A percentile compares a stretch with the other conserved stretches of the same genome.
Conservation (phyloP, 2,329 filamentous ascomycete species). For the Colletotrichum sp. region DNA sequence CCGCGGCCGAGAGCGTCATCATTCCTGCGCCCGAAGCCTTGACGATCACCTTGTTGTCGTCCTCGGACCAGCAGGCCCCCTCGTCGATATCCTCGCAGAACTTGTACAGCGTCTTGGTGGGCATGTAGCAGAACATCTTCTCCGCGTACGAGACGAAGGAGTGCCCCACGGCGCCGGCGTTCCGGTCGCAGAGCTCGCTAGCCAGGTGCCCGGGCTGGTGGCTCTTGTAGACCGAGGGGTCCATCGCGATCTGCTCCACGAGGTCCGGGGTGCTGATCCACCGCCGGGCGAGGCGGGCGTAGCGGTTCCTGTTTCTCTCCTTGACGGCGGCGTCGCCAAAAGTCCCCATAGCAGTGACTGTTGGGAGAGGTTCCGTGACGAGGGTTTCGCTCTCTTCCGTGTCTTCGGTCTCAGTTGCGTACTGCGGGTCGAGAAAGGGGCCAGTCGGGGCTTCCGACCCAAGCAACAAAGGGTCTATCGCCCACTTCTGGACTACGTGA, state of each 20-base stretch:
- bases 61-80: constrained; percentile 22
- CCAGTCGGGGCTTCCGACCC: not conserved
- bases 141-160: constrained; percentile 22
- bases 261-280: not conserved
- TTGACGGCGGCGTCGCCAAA: not conserved
- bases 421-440: not conserved
- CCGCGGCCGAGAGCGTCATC: not conserved
- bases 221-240: not conserved
- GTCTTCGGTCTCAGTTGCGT: not conserved
- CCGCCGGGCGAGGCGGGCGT: not conserved
- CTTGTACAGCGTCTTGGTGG: constrained; percentile 16
- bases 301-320: not conserved
- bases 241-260: not conserved
- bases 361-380: not conserved
- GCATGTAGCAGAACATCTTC: constrained; percentile 24
- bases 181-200: not conserved
- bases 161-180: not conserved
- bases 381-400: not conserved
- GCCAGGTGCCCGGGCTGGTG: not conserved
- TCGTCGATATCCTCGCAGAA: constrained; percentile 12
- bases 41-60: constrained; percentile 1
- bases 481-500: not conserved
- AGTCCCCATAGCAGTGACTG: not conserved
- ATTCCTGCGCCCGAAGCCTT: not conserved
- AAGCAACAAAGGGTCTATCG: not conserved